These are phyloP conservation scores for Gracilaria domingensis DNA, from an alignment of 23 red algal genomes.

Conservation along the genomic window DNA sequence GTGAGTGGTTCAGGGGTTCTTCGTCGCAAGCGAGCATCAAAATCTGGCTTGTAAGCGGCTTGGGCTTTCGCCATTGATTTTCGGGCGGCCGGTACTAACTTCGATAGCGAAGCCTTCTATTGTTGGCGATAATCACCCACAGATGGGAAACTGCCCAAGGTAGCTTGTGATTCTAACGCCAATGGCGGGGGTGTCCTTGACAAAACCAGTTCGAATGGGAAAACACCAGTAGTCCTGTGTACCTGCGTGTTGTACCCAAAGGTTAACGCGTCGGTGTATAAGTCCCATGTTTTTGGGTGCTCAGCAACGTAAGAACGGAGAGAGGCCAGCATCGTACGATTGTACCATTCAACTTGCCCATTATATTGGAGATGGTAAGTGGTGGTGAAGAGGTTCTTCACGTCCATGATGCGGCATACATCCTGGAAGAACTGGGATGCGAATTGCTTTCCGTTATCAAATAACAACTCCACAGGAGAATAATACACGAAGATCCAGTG, in stretches of 20 bases:
- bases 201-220: conserved; percentile 4
- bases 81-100: not conserved
- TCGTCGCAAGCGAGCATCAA: not conserved
- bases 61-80: not conserved
- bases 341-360: no score
- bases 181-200: not conserved
- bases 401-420: no score
- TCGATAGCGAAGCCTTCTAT: not conserved
- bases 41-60: conserved; percentile 10
- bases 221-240: not conserved
- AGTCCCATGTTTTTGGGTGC: conserved; percentile 16
- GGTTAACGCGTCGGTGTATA: conserved; percentile 7
- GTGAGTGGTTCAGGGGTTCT: not conserved
- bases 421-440: no score
- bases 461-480: no score
- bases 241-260: conserved; percentile 4
- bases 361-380: no score
- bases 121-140: not conserved
- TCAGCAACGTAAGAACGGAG: conserved; percentile 22
- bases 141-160: not conserved
- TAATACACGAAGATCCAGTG: no score
- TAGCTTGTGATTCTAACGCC: not conserved
- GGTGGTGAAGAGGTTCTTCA: no score
- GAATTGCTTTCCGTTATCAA: no score
- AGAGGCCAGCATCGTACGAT: not conserved